phyloP scores from a whole-genome alignment of 768 basidiomycete genomes.

The Collybia nuda region DNA sequence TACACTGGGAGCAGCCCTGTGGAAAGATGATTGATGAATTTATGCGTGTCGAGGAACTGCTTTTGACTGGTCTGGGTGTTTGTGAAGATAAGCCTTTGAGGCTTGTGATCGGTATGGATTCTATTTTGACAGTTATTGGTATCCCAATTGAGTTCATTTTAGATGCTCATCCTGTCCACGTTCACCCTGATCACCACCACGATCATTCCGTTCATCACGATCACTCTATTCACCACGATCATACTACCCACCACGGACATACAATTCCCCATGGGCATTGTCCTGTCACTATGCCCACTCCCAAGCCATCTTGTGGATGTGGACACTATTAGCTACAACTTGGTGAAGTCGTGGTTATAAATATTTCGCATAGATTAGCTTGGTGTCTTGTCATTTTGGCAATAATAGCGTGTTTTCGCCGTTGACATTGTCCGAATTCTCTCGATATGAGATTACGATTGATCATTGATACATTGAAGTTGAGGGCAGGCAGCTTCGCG shows the following conservation, averaged over 20 bases:
- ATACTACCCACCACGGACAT: constrained; percentile 3
- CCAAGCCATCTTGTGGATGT: too few relatives aligned
- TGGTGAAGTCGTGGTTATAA: too few relatives aligned
- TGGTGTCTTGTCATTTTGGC: too few relatives aligned
- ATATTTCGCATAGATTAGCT: too few relatives aligned
- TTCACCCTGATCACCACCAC: constrained; percentile 2
- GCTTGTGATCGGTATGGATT: constrained; percentile 34
- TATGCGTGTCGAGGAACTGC: constrained; percentile 20
- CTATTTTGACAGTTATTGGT: background rate
- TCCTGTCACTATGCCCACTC: too few relatives aligned
- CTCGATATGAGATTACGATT: too few relatives aligned
- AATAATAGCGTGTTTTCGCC: too few relatives aligned
- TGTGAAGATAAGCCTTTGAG: constrained; percentile 34
- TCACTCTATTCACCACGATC: constrained; percentile 1
- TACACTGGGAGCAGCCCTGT: constrained; percentile 40
- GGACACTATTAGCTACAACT: too few relatives aligned
- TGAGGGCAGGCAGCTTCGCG: constrained; percentile 32
- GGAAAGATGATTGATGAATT: constrained; percentile 31
- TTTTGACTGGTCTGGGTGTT: constrained; percentile 28
- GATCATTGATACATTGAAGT: constrained; percentile 3
- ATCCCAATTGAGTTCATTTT: constrained; percentile 16
- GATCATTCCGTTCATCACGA: constrained; percentile 1
- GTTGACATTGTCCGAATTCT: background rate
- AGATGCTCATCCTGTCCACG: constrained; percentile 7
- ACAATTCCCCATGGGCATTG: constrained; percentile 3